phyloP scores from a whole-genome alignment of 441 rosid genomes.

The Gossypium gossypioides region DNA sequence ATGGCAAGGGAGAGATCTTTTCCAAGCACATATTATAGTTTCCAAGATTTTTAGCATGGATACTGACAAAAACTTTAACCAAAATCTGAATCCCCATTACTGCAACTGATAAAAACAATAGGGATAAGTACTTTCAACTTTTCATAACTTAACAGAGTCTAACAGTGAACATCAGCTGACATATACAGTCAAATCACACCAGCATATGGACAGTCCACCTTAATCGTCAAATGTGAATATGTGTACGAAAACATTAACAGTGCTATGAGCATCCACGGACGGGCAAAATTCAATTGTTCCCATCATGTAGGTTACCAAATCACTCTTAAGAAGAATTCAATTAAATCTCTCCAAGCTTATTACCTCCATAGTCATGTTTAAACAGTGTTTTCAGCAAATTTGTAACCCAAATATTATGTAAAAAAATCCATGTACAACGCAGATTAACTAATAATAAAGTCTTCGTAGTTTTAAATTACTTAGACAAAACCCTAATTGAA shows the following conservation, averaged over 20 bases:
- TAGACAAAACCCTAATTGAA: neutral
- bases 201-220: neutral
- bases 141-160: neutral
- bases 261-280: too few relatives aligned
- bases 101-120: neutral
- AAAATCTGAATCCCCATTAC: neutral
- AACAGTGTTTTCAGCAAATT: neutral
- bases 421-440: neutral
- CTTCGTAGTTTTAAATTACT: neutral
- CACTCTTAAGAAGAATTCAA: neutral
- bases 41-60: neutral
- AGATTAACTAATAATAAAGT: neutral
- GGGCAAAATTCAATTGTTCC: neutral
- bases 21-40: neutral
- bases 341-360: neutral
- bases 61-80: neutral
- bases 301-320: neutral
- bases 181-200: neutral
- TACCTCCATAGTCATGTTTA: neutral
- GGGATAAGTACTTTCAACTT: neutral
- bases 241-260: neutral
- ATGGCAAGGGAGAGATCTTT: neutral
- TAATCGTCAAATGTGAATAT: neutral
- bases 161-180: neutral
- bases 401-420: neutral